These are phyloP conservation scores for Phyllosticta citrichinensis DNA, from an alignment of 2,329 filamentous ascomycete species.

Conservation along the genomic window DNA sequence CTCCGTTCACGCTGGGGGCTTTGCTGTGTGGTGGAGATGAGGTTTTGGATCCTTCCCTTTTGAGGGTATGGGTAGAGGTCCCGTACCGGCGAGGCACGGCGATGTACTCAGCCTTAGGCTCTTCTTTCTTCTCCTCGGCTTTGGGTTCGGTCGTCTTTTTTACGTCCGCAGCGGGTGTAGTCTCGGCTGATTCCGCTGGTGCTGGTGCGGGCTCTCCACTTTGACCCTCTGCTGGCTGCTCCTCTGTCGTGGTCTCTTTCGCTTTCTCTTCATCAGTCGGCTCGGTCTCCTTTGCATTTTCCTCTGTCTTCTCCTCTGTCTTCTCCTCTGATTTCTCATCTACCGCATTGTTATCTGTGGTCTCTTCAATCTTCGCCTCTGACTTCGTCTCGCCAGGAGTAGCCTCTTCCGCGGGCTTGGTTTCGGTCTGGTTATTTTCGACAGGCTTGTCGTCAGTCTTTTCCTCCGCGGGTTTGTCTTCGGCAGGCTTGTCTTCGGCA, in stretches of 20 bases:
- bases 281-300: background rate
- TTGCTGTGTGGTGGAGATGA: background rate
- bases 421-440: background rate
- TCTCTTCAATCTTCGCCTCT: background rate
- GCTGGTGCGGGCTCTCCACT: background rate
- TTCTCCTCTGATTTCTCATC: background rate
- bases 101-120: constrained; percentile 2
- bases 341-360: background rate
- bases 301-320: background rate
- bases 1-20: background rate
- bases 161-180: background rate
- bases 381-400: background rate
- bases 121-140: background rate
- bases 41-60: background rate
- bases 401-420: background rate
- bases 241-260: background rate
- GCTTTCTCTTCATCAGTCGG: background rate
- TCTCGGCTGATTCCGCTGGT: background rate
- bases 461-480: background rate
- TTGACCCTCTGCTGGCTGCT: background rate
- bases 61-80: background rate
- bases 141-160: background rate
- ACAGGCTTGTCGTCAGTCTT: background rate
- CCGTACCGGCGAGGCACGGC: constrained; percentile 1
- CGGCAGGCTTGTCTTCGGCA: background rate